phyloP scores from a whole-genome alignment of 345 rosid genomes.

The Populus alba region DNA sequence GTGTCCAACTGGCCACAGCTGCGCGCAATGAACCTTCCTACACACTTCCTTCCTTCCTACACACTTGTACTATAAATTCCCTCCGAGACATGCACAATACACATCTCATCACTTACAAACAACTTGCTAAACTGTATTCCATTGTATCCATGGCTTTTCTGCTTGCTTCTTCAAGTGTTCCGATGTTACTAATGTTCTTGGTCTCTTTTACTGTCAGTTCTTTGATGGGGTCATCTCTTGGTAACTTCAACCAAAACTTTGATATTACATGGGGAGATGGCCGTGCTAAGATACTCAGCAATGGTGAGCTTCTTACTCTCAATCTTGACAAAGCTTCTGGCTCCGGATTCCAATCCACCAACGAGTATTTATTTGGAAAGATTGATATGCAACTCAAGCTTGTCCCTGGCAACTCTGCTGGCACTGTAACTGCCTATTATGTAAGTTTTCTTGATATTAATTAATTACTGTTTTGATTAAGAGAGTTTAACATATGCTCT shows the following conservation, averaged over 20 bases:
- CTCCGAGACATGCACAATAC: not conserved
- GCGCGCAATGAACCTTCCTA: not conserved
- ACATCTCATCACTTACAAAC: not conserved
- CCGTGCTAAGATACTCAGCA: not conserved
- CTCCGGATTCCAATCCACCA: not conserved
- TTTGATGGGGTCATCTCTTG: not conserved
- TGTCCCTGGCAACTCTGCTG: not conserved
- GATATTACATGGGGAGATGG: not conserved
- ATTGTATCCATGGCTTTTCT: not conserved
- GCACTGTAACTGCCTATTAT: not conserved
- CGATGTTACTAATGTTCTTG: not conserved
- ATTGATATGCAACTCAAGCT: constrained; percentile 1
- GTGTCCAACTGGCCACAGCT: not conserved
- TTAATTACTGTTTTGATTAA: not conserved
- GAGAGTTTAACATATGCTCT: not conserved
- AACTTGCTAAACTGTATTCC: not conserved
- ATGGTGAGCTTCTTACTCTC: not conserved
- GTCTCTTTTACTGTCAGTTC: not conserved
- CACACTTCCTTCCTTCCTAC: not conserved
- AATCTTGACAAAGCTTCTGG: not conserved
- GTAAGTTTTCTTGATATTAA: not conserved
- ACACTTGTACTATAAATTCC: not conserved
- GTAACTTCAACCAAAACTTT: not conserved
- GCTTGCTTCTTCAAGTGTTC: not conserved
- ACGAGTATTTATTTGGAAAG: not conserved